Evolutionary conservation across 768 basidiomycete species (phyloP), one percentile per base, ranked within the genome.

Genomic region (Xerocomus brunneocitrinus): DNA sequence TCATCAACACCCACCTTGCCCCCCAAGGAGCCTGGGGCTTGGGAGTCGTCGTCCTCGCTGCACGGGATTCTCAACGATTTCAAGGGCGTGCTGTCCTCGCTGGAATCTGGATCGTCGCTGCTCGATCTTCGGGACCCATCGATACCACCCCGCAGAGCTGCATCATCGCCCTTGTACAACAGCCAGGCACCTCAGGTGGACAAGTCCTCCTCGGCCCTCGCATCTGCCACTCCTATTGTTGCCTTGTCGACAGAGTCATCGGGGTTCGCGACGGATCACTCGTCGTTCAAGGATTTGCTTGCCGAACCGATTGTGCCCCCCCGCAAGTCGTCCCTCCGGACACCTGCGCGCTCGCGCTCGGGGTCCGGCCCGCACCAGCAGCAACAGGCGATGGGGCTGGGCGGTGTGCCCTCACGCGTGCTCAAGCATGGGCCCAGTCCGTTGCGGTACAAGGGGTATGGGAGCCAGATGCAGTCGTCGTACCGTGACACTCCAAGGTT

Each of bases 11-110:
- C 72, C 45, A 68, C 72, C 6, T 73, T 76, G 25, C 58, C 71
- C 38, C 65, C 74, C 46, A 69, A 67, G 54, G 63, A 66, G 62
- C 45, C 45, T 28, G 49, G 48, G 6, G 70, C 68, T 25, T 79
- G 76, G 78, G 77, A 75, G 1, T 69, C 67, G 45, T 71, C 73
- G 16, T 52, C 68, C 50, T 73, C 79, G 5, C 68, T 88, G 34
- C 76, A 74, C 63, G 85, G 83, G 38, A 79, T 91, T 57, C 72
- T 91, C 46, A 80, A 78, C 58, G 84, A 90, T 55, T 85, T 92
- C 70, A 79, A 81, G 69, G 87, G 85, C 52, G 81, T 85, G 68
- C 74, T 90, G 52, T 80, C 79, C 57, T 80, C 84, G 54, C 71
- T 89, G 56, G 87, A 76, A 34, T 73, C 76, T 43, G 69, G 70